These are phyloP conservation scores for Penicillium sp. DNA, from an alignment of 2,329 filamentous ascomycete genomes.

Conservation along the genomic window DNA sequence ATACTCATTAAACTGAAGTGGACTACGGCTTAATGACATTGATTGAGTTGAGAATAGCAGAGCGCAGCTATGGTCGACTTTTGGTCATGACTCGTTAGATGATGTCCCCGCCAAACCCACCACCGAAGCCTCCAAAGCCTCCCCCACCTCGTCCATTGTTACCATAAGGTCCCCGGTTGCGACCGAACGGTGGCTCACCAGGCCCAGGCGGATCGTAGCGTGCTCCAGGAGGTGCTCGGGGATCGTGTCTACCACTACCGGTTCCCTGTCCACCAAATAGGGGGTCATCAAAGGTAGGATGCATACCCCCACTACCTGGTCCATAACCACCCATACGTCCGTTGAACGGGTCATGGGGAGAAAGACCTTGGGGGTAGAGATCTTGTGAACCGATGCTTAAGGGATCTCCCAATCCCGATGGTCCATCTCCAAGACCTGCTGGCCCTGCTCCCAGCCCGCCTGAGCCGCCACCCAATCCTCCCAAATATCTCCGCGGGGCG, in stretches of 20 bases:
- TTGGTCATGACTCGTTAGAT: slow-evolving; percentile 30
- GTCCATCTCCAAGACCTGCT: neutral
- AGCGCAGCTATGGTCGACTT: neutral
- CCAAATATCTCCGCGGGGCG: slow-evolving; percentile 56
- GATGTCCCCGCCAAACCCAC: slow-evolving; percentile 47
- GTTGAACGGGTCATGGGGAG: slow-evolving; percentile 79
- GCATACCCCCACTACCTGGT: slow-evolving; percentile 80
- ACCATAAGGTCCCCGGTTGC: slow-evolving; percentile 49
- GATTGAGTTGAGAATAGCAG: neutral
- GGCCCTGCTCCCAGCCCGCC: neutral
- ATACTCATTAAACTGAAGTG: neutral
- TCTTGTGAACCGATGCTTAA: slow-evolving; percentile 79
- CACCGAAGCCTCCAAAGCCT: slow-evolving; percentile 60
- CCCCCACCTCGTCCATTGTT: slow-evolving; percentile 32
- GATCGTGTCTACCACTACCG: slow-evolving; percentile 59
- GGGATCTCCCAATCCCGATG: slow-evolving; percentile 43
- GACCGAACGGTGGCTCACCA: slow-evolving; percentile 55
- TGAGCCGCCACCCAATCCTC: slow-evolving; percentile 45
- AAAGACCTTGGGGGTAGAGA: slow-evolving; percentile 50
- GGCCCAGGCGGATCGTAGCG: slow-evolving; percentile 86
- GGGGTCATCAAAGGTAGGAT: slow-evolving; percentile 91
- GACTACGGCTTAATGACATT: neutral
- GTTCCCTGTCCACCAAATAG: slow-evolving; percentile 66
- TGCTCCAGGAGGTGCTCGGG: slow-evolving; percentile 81
- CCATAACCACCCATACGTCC: slow-evolving; percentile 63